These are phyloP conservation scores for Pseudoturritis turrita DNA, from an alignment of 345 rosid genomes.

Conservation along the genomic window DNA sequence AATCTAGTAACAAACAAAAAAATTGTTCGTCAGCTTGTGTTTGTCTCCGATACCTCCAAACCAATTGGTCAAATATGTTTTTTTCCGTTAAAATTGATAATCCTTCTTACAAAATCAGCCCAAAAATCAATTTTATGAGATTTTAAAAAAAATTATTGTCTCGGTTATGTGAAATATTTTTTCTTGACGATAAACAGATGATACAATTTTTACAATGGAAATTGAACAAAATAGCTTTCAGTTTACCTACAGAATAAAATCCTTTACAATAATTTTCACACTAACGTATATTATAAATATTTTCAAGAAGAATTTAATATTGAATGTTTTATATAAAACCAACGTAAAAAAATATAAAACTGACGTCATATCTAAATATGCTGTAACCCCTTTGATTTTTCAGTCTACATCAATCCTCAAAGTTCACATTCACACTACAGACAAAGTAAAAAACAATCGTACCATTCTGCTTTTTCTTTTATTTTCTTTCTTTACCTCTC, in stretches of 20 bases:
- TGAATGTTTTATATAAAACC: neutral
- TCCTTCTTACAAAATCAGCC: too few species aligned
- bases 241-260: neutral
- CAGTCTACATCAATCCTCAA: conserved; percentile 28
- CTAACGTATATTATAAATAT: neutral
- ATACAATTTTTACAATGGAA: too few species aligned
- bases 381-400: neutral
- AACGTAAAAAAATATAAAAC: neutral
- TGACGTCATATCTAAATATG: neutral
- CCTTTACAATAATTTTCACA: neutral
- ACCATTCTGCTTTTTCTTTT: conserved; percentile 29
- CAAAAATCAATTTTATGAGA: too few species aligned
- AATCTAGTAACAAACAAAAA: neutral
- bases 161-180: too few species aligned
- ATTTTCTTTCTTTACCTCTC: neutral
- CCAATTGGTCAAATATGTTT: conserved; percentile 3
- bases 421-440: conserved; percentile 25
- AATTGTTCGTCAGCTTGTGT: conserved; percentile 7
- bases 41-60: conserved; percentile 25
- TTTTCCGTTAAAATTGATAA: too few species aligned
- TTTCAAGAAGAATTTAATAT: neutral
- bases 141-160: too few species aligned
- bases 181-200: too few species aligned
- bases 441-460: conserved; percentile 28
- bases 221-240: too few species aligned